Base-by-base conservation (phyloP, 2,329 filamentous ascomycete genomes). In the Trichoderma cornu-damae region DNA sequence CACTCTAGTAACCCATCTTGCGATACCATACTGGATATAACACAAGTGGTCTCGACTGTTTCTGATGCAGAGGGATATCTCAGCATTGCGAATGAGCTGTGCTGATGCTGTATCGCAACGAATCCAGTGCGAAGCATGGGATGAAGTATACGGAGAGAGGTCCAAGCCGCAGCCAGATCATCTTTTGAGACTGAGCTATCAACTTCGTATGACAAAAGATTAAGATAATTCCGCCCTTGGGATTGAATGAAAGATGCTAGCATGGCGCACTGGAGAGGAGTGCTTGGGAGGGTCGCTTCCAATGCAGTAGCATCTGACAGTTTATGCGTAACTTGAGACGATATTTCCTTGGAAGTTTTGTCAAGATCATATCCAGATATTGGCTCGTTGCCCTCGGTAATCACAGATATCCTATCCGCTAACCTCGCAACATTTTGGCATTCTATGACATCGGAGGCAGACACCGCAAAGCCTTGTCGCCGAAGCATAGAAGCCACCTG, bases 71-170 rank as follows among this genome's bases (percentile, higher is more conserved):
- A 3, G 0, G 52, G 63, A 64, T 87, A 85, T 11, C 86, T 82
- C 2, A 94, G 66, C 89, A 95, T 95, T 1, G 83, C 85, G 67
- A 90, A 96, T 0, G 88, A 79, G 59, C 76, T 72, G 4, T 82
- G 74, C 1, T 74, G 63, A 62, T 88, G 80, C 22, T 86, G 79
- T 3, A 88, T 73, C 1, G 84, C 73, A 2, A 81, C 68, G 64
- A 96, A 93, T 0, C 88, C 88, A 6, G 86, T 88, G 20, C 90
- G 82, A 5, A 97, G 76, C 69, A 96, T 91, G 3, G 85, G 80
- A 65, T 92, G 85, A 1, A 70, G 73, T 2, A 69, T 60, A 47
- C 79, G 75, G 0, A 86, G 76, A 3, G 64, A 61, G 1, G 62
- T 59, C 88, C 89, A 95, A 1, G 88, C 86, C 3, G 68, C 52